phyloP scores from a whole-genome alignment of 2,329 filamentous ascomycete species.

The Zalaria sp. region DNA sequence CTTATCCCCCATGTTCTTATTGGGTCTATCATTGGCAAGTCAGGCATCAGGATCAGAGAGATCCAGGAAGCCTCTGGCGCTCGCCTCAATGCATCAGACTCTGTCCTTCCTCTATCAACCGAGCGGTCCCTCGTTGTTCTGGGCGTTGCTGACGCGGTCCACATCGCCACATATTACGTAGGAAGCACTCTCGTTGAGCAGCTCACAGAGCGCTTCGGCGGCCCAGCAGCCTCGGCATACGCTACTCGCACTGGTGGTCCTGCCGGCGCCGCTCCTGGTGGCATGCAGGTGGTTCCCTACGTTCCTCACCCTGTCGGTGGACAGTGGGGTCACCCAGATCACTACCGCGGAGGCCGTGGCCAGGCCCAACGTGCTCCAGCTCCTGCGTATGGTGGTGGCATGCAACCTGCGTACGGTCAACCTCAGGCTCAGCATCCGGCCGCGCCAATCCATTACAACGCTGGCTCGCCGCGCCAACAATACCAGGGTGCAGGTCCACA shows the following conservation, averaged over 20 bases:
- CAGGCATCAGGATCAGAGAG: slow-evolving; percentile 87
- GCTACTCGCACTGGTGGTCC: slow-evolving; percentile 88
- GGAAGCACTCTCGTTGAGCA: slow-evolving; percentile 97
- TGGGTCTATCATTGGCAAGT: slow-evolving; percentile 96
- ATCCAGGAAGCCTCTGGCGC: slow-evolving; percentile 97
- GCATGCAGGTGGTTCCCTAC: slow-evolving; percentile 99
- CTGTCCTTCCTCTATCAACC: slow-evolving; percentile 83
- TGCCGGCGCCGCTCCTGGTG: slow-evolving; percentile 83
- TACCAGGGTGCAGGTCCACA: slow-evolving; percentile 73
- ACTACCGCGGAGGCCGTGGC: slow-evolving; percentile 56
- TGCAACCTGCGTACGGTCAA: slow-evolving; percentile 49
- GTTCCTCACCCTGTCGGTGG: slow-evolving; percentile 85
- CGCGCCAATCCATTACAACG: slow-evolving; percentile 64
- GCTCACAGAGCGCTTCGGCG: slow-evolving; percentile 89
- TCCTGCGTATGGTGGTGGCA: slow-evolving; percentile 39
- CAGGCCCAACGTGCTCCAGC: slow-evolving; percentile 62
- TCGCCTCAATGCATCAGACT: slow-evolving; percentile 89
- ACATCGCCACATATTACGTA: slow-evolving; percentile 98
- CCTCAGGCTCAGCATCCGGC: slow-evolving; percentile 33
- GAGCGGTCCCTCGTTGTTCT: slow-evolving; percentile 97
- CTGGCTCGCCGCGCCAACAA: slow-evolving; percentile 50
- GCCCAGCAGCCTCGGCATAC: slow-evolving; percentile 92
- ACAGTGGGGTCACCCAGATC: slow-evolving; percentile 82
- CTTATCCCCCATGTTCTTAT: slow-evolving; percentile 95
- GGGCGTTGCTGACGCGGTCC: slow-evolving; percentile 93